Evolutionary conservation across 225 moss, liverwort and hornwort species (phyloP).

Genomic region (Marchantia paleacea): DNA sequence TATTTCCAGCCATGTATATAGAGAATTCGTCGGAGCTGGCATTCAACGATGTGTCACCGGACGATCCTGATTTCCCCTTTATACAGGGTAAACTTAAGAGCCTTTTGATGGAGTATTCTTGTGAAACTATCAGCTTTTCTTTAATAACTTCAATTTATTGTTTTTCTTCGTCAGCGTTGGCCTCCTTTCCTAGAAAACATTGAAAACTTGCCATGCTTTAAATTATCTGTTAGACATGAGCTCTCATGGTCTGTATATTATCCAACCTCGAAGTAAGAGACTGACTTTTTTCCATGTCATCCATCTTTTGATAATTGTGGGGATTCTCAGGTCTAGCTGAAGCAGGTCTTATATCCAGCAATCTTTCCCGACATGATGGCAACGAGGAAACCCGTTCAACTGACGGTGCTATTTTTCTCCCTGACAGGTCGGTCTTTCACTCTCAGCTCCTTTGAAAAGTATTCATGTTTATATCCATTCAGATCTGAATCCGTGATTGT

Average conservation of each 20-base stretch:
- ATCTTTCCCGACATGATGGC: conserved; percentile 66
- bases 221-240: not conserved
- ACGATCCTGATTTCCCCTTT: conserved; percentile 87
- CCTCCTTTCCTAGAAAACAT: too few relatives aligned
- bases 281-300: not conserved
- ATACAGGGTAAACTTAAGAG: conserved; percentile 67
- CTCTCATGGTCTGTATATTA: not conserved
- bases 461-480: too few relatives aligned
- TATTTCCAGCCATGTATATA: conserved; percentile 96
- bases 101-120: not conserved
- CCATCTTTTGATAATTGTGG: not conserved
- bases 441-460: not conserved
- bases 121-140: not conserved
- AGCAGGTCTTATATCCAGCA: conserved; percentile 94
- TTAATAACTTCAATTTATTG: not conserved
- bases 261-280: not conserved
- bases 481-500: not conserved
- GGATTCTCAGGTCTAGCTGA: conserved; percentile 76
- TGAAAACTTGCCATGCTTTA: too few relatives aligned
- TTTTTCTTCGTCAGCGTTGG: not conserved
- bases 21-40: conserved; percentile 80
- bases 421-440: conserved; percentile 57
- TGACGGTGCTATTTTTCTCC: conserved; percentile 54
- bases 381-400: conserved; percentile 37
- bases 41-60: conserved; percentile 77